A percentile compares a stretch with the other conserved stretches of the same genome.
Evolutionary conservation across 352 stramenopile genomes (phyloP).

Genomic region (Phytophthora litchii): DNA sequence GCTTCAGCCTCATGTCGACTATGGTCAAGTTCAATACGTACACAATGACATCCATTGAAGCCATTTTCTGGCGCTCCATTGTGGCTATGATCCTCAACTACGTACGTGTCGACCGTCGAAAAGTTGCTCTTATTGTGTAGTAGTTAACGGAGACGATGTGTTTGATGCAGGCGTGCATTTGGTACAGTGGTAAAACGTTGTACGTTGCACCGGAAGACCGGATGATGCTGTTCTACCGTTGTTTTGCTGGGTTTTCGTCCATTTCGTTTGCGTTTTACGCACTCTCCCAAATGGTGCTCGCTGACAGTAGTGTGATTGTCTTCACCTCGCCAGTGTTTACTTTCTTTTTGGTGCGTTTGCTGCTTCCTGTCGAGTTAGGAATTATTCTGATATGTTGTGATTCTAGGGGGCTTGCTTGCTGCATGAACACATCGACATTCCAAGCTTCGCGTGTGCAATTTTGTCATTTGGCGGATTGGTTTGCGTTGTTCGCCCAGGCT

Average conservation of each 20-base stretch:
- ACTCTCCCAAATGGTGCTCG: slow-evolving; percentile 80
- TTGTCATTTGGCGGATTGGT: slow-evolving; percentile 53
- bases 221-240: slow-evolving; percentile 68
- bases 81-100: slow-evolving; percentile 67
- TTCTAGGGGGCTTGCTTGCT: slow-evolving; percentile 47
- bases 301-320: slow-evolving; percentile 72
- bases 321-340: slow-evolving; percentile 79
- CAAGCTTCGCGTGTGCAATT: slow-evolving; percentile 49
- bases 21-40: slow-evolving; percentile 81
- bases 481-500: slow-evolving; percentile 55
- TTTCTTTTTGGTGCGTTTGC: slow-evolving; percentile 61
- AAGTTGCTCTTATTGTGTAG: background rate
- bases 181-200: slow-evolving; percentile 55
- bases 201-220: slow-evolving; percentile 56
- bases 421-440: slow-evolving; percentile 48
- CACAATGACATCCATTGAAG: slow-evolving; percentile 80
- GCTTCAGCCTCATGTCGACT: slow-evolving; percentile 86
- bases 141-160: slow-evolving; percentile 4
- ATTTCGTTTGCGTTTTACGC: slow-evolving; percentile 83
- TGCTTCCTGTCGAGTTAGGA: background rate
- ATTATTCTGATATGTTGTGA: background rate
- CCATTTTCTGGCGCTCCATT: slow-evolving; percentile 78
- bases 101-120: slow-evolving; percentile 32
- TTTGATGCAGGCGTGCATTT: slow-evolving; percentile 33
- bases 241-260: slow-evolving; percentile 67